These are phyloP conservation scores for Limonium bicolor DNA, from an alignment of 148 eudicot genomes.

Conservation along the genomic window DNA sequence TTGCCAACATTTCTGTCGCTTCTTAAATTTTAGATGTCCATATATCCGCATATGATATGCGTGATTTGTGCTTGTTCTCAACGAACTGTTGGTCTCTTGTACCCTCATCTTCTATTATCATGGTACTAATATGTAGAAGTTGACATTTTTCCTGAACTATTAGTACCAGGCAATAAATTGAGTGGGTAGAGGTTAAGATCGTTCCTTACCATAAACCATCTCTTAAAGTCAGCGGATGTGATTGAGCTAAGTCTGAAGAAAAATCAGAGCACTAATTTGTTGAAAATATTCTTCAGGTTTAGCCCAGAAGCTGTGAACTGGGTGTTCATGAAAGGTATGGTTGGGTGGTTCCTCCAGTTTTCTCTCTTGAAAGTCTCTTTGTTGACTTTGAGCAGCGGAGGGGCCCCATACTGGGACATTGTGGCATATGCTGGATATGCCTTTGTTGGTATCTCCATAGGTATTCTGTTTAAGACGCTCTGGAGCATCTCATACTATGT, in stretches of 20 bases:
- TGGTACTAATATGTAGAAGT: no score
- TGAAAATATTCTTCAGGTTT: constrained; percentile 15
- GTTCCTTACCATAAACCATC: not conserved
- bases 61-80: no score
- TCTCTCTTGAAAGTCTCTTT: constrained; percentile 51
- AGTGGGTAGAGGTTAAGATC: no score
- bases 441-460: constrained; percentile 49
- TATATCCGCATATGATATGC: no score
- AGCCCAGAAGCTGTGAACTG: constrained; percentile 31
- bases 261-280: not conserved
- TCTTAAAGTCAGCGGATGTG: not conserved
- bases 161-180: not conserved
- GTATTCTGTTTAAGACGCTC: constrained; percentile 33
- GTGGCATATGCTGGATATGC: constrained; percentile 78
- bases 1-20: not conserved
- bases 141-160: not conserved
- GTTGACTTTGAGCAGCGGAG: constrained; percentile 53
- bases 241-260: not conserved
- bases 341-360: constrained; percentile 34
- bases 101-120: no score
- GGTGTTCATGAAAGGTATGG: constrained; percentile 33
- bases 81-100: no score
- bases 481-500: constrained; percentile 43
- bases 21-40: no score
- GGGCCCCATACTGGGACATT: constrained; percentile 57